Percentiles rank a stretch among this genome's conserved stretches.
These are phyloP conservation scores for Chaetomium sp. DNA, from an alignment of 2,329 filamentous ascomycete genomes.

Conservation along the genomic window DNA sequence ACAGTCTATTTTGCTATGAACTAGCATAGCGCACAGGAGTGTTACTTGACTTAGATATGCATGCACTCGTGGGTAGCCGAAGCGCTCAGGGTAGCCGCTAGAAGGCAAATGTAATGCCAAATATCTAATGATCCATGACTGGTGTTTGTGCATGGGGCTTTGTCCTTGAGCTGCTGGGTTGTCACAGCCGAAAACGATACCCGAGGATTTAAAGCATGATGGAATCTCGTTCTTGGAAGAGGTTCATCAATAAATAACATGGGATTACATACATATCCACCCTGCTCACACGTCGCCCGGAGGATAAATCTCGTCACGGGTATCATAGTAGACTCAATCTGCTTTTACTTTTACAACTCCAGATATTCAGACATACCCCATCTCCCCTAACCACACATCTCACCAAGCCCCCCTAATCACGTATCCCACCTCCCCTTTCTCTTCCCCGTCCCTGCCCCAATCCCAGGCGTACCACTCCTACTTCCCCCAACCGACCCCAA, in stretches of 20 bases:
- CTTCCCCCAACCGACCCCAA: constrained; percentile 18
- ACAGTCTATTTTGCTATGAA: neutral
- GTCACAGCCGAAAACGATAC: no score
- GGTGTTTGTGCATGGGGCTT: neutral
- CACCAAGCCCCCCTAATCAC: neutral
- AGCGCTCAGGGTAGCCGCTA: neutral
- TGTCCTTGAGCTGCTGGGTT: no score
- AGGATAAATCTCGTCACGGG: no score
- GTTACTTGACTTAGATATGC: no score
- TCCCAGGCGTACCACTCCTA: constrained; percentile 29
- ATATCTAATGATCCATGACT: neutral
- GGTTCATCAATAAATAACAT: no score
- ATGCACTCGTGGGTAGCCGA: neutral
- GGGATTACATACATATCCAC: no score
- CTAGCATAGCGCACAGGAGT: no score
- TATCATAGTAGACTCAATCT: no score
- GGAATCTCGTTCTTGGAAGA: no score
- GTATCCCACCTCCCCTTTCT: constrained; percentile 19
- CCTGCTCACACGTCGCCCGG: no score
- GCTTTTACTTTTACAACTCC: no score
- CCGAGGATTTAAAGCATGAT: no score
- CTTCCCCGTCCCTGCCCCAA: neutral
- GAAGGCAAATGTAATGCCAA: neutral
- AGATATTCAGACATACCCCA: neutral
- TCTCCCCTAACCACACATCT: neutral